Conservation (phyloP, 345 rosid species). For the Physaria fendleri region DNA sequence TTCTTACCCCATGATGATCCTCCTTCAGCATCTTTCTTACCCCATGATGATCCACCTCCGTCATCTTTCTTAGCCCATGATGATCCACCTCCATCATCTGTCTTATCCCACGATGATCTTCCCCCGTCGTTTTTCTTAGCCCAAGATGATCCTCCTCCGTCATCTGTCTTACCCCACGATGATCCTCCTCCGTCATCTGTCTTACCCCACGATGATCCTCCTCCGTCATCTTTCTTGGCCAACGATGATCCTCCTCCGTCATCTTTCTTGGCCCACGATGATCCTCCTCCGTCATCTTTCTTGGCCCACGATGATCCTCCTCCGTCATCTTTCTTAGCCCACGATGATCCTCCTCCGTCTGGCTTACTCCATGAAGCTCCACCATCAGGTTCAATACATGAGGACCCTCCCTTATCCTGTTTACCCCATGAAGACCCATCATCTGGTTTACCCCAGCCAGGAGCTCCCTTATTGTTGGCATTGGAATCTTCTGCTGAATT, state of each 20-base stretch:
- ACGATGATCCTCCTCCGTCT: not conserved
- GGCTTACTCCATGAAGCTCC: constrained; percentile 32
- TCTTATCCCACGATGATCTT: constrained; percentile 34
- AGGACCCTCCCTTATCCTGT: constrained; percentile 13
- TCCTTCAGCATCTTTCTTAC: not conserved
- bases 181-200: constrained; percentile 12
- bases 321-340: constrained; percentile 7
- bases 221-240: constrained; percentile 1
- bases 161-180: constrained; percentile 30
- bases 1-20: constrained; percentile 17
- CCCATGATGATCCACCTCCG: not conserved
- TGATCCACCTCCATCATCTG: constrained; percentile 1
- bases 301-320: constrained; percentile 17
- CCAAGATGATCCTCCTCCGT: constrained; percentile 17
- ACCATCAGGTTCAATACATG: constrained; percentile 37
- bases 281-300: constrained; percentile 2
- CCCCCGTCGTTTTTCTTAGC: constrained; percentile 30
- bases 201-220: not conserved
- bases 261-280: constrained; percentile 20
- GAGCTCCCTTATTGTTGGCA: constrained; percentile 27
- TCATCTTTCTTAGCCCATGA: not conserved
- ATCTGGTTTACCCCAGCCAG: constrained; percentile 16
- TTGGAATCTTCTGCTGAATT: constrained; percentile 20
- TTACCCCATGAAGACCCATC: constrained; percentile 29
- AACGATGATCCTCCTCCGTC: constrained; percentile 22